A percentile compares a stretch with the other conserved stretches of the same genome.
These are phyloP conservation scores for Leishmania lainsoni DNA, from an alignment of 208 protist species.

Conservation along the genomic window DNA sequence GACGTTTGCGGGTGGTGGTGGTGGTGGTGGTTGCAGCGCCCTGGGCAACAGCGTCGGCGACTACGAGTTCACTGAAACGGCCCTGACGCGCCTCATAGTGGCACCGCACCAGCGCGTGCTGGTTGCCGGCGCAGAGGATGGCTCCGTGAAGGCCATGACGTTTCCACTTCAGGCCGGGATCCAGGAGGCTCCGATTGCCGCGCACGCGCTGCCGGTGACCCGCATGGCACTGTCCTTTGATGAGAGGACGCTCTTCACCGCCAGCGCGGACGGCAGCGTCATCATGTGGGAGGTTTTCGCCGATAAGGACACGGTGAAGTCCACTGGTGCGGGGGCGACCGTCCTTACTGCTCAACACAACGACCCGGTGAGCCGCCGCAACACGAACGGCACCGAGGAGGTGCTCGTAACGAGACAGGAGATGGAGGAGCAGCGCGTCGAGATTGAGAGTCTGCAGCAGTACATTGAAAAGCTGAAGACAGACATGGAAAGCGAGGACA, in stretches of 20 bases:
- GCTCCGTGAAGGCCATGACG: conserved; percentile 89
- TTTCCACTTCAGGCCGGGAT: conserved; percentile 84
- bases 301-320: conserved; percentile 71
- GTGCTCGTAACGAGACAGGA: conserved; percentile 95
- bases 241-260: conserved; percentile 92
- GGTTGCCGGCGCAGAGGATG: conserved; percentile 90
- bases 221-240: conserved; percentile 91
- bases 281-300: conserved; percentile 84
- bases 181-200: conserved; percentile 66
- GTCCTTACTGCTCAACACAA: conserved; percentile 21
- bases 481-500: conserved; percentile 95
- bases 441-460: conserved; percentile 84
- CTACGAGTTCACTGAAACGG: conserved; percentile 79
- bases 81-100: conserved; percentile 71
- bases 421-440: conserved; percentile 90
- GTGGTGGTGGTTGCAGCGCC: conserved; percentile 1
- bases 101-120: conserved; percentile 90
- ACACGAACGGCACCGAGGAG: conserved; percentile 65
- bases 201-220: conserved; percentile 77
- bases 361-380: conserved; percentile 23
- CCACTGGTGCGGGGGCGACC: conserved; percentile 1
- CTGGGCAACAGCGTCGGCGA: conserved; percentile 49
- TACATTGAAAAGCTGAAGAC: conserved; percentile 91
- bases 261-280: conserved; percentile 88
- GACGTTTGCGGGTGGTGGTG: neutral